Evolutionary conservation across 768 basidiomycete genomes (phyloP), one percentile per base, ranked within the genome.

Genomic region (Suillus fuscotomentosus): DNA sequence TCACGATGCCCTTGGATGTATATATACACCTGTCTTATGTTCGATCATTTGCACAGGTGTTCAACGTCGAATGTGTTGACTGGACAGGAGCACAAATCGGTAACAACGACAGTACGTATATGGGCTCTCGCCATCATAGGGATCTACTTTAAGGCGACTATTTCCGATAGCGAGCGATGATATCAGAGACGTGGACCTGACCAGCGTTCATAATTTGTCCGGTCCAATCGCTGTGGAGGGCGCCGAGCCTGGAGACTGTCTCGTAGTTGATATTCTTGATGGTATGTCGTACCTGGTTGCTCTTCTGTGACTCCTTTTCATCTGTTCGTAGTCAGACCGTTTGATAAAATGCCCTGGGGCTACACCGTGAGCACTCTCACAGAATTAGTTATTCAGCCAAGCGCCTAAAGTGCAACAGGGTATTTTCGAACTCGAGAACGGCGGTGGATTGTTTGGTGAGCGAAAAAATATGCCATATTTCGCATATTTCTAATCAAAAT

Each of bases 21-120:
- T 1, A 17, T 17, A 31, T 15, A 27, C 50, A 50, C 27, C 1
- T 36, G 3, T 17, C 17, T 43, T 27, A 9, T 15, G 34, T 55
- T 31, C 13, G 45, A 41, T 65, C 15, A 13, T 17, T 36, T 60
- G 56, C 13, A 22, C 67, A 89, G 83, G 84, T 86, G 4, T 91
- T 91, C 80, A 89, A 89, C 63, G 73, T 91, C 22, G 84, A 90
- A 77, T 89, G 88, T 66, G 82, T 88, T 45, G 89, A 90, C 68
- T 92, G 89, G 90, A 92, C 89, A 17, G 90, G 89, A 20, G 89
- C 88, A 0, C 89, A 91, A 70, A 90, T 91, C 57, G 88, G 88
- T 51, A 91, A 90, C 71, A 91, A 90, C 65, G 88, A 91, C 66
- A 81, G 88, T 88, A 63, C 36, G 83, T 76, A 50, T 27, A 53